phyloP scores from a whole-genome alignment of 306 rosid genomes.

The Quercus mongolica region DNA sequence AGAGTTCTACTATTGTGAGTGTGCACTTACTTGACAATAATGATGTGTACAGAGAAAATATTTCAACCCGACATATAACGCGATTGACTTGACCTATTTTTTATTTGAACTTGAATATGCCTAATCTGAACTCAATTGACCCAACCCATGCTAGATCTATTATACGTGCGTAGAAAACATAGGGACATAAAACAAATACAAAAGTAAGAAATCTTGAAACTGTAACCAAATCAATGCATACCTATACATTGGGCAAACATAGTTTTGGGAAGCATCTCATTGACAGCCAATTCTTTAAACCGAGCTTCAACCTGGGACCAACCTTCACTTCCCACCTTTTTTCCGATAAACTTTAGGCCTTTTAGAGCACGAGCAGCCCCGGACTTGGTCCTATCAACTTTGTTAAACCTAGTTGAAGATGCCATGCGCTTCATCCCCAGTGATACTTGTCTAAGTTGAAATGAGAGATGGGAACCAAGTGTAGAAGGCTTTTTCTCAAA shows the following conservation, averaged over 20 bases:
- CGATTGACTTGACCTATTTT: too few relatives aligned
- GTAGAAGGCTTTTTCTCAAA: conserved; percentile 50
- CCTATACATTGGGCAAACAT: conserved; percentile 78
- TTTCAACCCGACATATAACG: too few relatives aligned
- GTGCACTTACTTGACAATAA: too few relatives aligned
- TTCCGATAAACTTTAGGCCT: conserved; percentile 80
- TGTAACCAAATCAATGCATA: conserved; percentile 8
- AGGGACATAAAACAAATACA: too few relatives aligned
- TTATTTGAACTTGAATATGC: too few relatives aligned
- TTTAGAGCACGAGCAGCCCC: conserved; percentile 74
- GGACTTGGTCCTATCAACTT: conserved; percentile 56
- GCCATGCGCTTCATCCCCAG: conserved; percentile 75
- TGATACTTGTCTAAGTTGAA: conserved; percentile 59
- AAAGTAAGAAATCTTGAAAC: background rate
- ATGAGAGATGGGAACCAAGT: conserved; percentile 42
- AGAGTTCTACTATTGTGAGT: too few relatives aligned
- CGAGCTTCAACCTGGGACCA: conserved; percentile 67
- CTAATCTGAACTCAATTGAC: too few relatives aligned
- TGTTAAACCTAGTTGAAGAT: conserved; percentile 52
- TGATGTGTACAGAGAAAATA: too few relatives aligned
- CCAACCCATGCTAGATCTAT: too few relatives aligned
- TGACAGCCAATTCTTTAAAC: conserved; percentile 48
- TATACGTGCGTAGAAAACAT: too few relatives aligned
- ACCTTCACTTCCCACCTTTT: conserved; percentile 60
- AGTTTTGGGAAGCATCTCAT: conserved; percentile 59